Base-by-base conservation (phyloP, 1,139 yeast species). In the Candida pseudocylindracea region DNA sequence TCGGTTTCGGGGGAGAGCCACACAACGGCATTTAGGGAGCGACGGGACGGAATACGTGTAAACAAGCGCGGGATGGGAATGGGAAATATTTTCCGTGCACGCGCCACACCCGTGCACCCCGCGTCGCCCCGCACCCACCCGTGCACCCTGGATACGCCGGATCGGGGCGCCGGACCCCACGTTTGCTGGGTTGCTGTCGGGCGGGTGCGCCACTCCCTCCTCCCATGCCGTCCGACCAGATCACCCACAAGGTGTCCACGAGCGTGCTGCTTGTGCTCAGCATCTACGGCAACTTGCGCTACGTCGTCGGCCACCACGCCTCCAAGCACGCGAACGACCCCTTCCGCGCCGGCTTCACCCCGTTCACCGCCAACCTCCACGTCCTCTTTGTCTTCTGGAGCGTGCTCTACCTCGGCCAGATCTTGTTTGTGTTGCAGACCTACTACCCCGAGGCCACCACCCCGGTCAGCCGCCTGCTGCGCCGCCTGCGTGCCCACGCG, bases 311-410 rank as follows among this genome's bases (percentile, higher is more conserved):
- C 29, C 53, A 67, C 41, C 46, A 60, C 24, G 53, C 58, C 43
- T 48, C 54, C 36, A 55, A 60, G 31, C 61, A 65, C 44, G 20
- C 6, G 20, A 15, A 15, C 20, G 54, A 55, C 32, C 63, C 63
- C 7, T 60, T 58, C 46, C 54, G 52, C 38, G 60, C 60, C 9
- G 53, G 41, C 26, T 45, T 60, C 12, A 78, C 88, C 2, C 88
- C 92, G 11, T 78, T 76, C 54, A 67, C 81, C 3, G 68, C 69
- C 20, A 67, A 67, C 41, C 51, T 63, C 27, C 36, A 70, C 26
- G 59, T 72, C 26, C 49, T 67, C 3, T 50, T 67, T 32, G 51
- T 61, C 15, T 78, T 59, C 51, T 76, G 85, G 85, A 54, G 53
- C 2, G 39, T 70, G 27, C 53, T 66, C 30, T 63, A 65, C 39